Percentiles rank a stretch among this genome's conserved stretches.
Conservation (phyloP, 2,329 filamentous ascomycete genomes). For the Fusarium equiseti region DNA sequence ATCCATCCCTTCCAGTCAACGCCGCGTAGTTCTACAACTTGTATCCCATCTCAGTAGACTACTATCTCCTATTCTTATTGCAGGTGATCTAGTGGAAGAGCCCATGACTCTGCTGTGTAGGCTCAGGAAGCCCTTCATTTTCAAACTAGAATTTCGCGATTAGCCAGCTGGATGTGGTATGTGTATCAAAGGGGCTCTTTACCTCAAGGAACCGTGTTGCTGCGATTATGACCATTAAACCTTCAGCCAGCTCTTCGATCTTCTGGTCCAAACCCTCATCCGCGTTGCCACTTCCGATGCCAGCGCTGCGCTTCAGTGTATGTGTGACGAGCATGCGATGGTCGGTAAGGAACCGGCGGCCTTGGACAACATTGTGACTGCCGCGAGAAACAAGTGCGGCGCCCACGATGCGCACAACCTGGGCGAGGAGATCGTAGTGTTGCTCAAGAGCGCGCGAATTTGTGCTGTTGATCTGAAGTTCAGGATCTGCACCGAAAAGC, state of each 20-base stretch:
- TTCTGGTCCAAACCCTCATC: slow-evolving; percentile 66
- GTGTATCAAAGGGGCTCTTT: slow-evolving; percentile 48
- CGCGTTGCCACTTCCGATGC: slow-evolving; percentile 69
- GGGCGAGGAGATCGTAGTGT: slow-evolving; percentile 86
- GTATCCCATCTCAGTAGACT: slow-evolving; percentile 33
- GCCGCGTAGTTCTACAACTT: slow-evolving; percentile 41
- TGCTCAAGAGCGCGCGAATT: slow-evolving; percentile 78
- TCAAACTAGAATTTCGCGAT: slow-evolving; percentile 54
- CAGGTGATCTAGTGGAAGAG: slow-evolving; percentile 56
- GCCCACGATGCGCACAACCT: slow-evolving; percentile 83
- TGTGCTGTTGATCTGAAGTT: slow-evolving; percentile 83
- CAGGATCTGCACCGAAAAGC: slow-evolving; percentile 91
- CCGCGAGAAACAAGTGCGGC: slow-evolving; percentile 85
- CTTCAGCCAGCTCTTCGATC: slow-evolving; percentile 83
- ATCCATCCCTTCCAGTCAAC: slow-evolving; percentile 41
- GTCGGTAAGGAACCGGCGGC: slow-evolving; percentile 81
- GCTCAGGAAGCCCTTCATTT: slow-evolving; percentile 53
- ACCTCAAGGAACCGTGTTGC: slow-evolving; percentile 90
- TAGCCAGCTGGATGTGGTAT: slow-evolving; percentile 17
- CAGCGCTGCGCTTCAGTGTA: slow-evolving; percentile 89
- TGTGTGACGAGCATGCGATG: slow-evolving; percentile 88
- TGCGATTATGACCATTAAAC: slow-evolving; percentile 84
- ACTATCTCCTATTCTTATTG: slow-evolving; percentile 1
- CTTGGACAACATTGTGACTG: slow-evolving; percentile 83
- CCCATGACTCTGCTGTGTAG: slow-evolving; percentile 50